These are phyloP conservation scores for Candida xiaguanensis DNA, from an alignment of 805 yeast genomes.

Conservation along the genomic window DNA sequence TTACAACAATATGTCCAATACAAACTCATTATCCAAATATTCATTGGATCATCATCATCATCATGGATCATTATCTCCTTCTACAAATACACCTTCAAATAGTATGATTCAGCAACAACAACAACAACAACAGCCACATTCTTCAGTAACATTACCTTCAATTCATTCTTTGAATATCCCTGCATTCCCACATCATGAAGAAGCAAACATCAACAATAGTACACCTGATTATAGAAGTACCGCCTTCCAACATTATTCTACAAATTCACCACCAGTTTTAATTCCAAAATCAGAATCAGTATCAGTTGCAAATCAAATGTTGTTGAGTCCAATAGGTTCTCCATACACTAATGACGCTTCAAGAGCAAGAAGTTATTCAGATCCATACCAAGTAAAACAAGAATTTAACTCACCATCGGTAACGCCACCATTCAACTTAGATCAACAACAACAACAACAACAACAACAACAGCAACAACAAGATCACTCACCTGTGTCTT, in stretches of 20 bases:
- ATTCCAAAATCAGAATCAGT: constrained; percentile 7
- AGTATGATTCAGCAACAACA: constrained; percentile 4
- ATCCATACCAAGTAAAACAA: constrained; percentile 10
- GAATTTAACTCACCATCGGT: constrained; percentile 5
- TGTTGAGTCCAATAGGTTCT: constrained; percentile 15
- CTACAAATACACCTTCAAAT: constrained; percentile 1
- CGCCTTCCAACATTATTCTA: constrained; percentile 3
- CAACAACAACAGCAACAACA: neutral
- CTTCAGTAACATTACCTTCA: constrained; percentile 20
- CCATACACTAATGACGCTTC: constrained; percentile 12
- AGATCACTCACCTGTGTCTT: constrained; percentile 2
- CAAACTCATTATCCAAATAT: constrained; percentile 7
- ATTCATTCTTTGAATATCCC: constrained; percentile 34
- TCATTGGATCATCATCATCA: constrained; percentile 1
- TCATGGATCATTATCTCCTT: neutral
- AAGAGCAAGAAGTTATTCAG: constrained; percentile 15
- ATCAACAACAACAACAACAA: neutral
- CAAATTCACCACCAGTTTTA: constrained; percentile 8
- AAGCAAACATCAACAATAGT: neutral
- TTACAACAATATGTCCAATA: constrained; percentile 2
- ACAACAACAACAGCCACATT: constrained; percentile 7
- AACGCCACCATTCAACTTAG: constrained; percentile 1
- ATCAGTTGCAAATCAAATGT: neutral
- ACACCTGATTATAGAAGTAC: constrained; percentile 5
- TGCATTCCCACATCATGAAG: constrained; percentile 12